Evolutionary conservation across 192 early-diverging fungal genomes (phyloP), one percentile per base, ranked within the genome.

Genomic region (Coemansia sp.): DNA sequence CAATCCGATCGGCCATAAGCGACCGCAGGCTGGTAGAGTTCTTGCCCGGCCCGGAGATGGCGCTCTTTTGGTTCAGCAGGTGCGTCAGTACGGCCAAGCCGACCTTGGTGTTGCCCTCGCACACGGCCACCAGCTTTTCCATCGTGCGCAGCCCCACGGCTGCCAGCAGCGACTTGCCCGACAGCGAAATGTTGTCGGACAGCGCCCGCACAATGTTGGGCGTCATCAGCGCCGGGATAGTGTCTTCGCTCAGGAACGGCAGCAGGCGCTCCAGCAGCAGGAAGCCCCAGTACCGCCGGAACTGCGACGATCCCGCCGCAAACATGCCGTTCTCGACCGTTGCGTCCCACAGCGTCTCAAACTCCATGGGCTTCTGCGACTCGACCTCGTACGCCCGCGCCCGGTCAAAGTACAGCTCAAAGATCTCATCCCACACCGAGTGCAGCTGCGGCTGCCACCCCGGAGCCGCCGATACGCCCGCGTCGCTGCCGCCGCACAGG

Each of bases 251-350:
- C 33, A 64, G 58, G 22, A 44, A 35, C 30, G 57, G 46, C 54
- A 72, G 36, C 19, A 64, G 47, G 20, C 68, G 79, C 44, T 86
- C 81, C 34, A 96, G 81, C 17, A 94, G 57, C 43, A 89, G 81
- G 71, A 94, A 89, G 35, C 90, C 93, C 80, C 93, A 84, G 73
- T 80, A 91, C 63, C 87, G 91, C 53, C 88, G 83, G 59, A 90
- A 88, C 67, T 94, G 84, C 39, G 82, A 80, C 11, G 81, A 51
- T 6, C 81, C 76, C 0, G 82, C 70, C 29, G 77, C 79, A 51
- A 96, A 94, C 37, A 96, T 69, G 5, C 80, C 75, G 23, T 84
- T 81, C 40, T 92, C 91, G 29, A 94, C 84, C 28, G 73, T 76
- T 1, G 57, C 54, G 5, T 75, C 78, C 95, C 95, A 98, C 46